Evolutionary conservation across 257 asterid genomes (phyloP), one percentile per base, ranked within the genome.

Genomic region (Thymus quinquecostatus): DNA sequence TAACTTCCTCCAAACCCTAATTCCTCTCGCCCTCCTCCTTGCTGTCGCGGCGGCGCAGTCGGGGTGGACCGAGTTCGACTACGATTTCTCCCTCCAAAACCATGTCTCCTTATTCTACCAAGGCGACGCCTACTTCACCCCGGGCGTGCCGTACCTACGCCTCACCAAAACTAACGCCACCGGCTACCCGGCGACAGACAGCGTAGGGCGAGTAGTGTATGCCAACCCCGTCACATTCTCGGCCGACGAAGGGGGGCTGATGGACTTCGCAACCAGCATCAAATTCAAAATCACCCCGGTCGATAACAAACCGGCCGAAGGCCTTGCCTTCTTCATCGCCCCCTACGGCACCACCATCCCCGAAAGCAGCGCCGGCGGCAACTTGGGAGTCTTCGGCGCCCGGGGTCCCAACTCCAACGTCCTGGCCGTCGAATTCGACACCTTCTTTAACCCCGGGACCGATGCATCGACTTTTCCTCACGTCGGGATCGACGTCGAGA

Each of bases 281-380:
- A 40, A 3, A 8, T 68, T 68, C 4, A 4, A 2, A 9, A 54
- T 68, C 5, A 21, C 12, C 0, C 51, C 54, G 2, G 28, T 30
- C 5, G 28, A n/a, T 9, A 4, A 6, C 30, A 41, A 11, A 6
- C 21, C 38, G 6, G 65, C 33, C 33, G 74, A 69, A 11, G 74
- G 74, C 30, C 12, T 69, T 2, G 28, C 33, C 74, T 69, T 69
- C 74, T 69, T 56, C 65, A 69, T 69, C 32, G 74, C 30, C 3
- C 74, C 65, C 21, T 12, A 13, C 33, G 10, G 10, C 74, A 8
- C 47, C 58, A 5, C 74, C 48, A 30, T n/a, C 4, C 53, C 53
- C 6, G 56, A 10, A 1, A 6, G 28, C 28, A 10, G 5, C 21
- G 34, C 53, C 53, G 53, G 55, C 5, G 56, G 57, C 65, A 29